Evolutionary conservation across 305 asterid genomes (phyloP), one percentile per base, ranked within the genome.

Genomic region (Withania somnifera): DNA sequence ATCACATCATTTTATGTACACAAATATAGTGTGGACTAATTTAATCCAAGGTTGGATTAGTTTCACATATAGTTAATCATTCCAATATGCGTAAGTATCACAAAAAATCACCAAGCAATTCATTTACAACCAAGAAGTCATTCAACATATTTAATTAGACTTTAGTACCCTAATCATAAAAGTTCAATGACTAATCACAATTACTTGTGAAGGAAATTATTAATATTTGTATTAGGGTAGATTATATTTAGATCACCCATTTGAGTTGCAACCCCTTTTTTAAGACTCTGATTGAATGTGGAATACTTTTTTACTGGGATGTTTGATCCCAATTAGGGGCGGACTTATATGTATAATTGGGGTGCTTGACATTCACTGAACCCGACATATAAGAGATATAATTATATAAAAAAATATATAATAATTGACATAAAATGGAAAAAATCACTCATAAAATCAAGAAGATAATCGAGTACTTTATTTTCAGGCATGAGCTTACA

Each of bases 211-310:
- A 26, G 26, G 11, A 5, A 17, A 3, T 7, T 38, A 60, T 1
- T 26, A 26, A 6, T 60, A 8, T 6, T 61, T 61, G 7, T 5
- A 36, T 36, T 36, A 36, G 40, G 40, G 40, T 36, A 36, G 0
- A n/a, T n/a, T n/a, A n/a, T n/a, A n/a, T n/a, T n/a, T n/a, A n/a
- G n/a, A 60, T 6, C 68, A 60, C 40, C 3, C 0, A 19, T 0
- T 26, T 11, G 2, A 13, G 0, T 6, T 26, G 40, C 20, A 13
- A 7, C 1, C 0, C 14, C 15, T 50, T 50, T 28, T 26, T 0
- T 0, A 60, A 6, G 2, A 3, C 1, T 6, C 2, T 14, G 0
- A 11, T n/a, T n/a, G 0, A 26, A 26, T 0, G 19, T 3, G 19
- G 6, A 2, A 60, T 60, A 7, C 7, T 26, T 13, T 26, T n/a